Percentiles rank a stretch among this genome's conserved stretches.
Evolutionary conservation across 441 rosid genomes (phyloP).

Genomic region (Corymbia citriodora): DNA sequence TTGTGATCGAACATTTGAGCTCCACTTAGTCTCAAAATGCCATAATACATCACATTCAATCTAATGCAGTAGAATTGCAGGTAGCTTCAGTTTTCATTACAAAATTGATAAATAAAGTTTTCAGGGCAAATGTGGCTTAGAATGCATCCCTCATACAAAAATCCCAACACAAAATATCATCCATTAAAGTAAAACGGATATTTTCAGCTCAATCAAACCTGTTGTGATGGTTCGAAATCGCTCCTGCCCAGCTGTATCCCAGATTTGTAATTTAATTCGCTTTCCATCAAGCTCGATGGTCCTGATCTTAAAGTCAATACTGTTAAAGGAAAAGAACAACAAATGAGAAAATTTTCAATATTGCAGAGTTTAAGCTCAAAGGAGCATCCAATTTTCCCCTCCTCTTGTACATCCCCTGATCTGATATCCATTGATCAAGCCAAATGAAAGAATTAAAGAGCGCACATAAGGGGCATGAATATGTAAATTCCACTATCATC

Average conservation of each 20-base stretch:
- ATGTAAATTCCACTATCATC: neutral
- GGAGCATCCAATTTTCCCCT: neutral
- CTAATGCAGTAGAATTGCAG: neutral
- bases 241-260: constrained; percentile 64
- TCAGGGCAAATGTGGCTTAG: neutral
- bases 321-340: constrained; percentile 6
- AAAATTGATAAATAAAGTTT: neutral
- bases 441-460: neutral
- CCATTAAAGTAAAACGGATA: neutral
- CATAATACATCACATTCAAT: neutral
- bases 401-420: neutral
- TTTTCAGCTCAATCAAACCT: constrained; percentile 16
- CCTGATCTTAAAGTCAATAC: constrained; percentile 51
- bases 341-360: neutral
- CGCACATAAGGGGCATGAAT: neutral
- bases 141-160: neutral
- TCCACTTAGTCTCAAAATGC: neutral
- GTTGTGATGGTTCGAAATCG: constrained; percentile 51
- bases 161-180: neutral
- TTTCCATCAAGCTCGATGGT: constrained; percentile 51
- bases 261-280: constrained; percentile 47
- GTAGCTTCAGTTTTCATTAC: neutral
- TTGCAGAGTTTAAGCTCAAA: neutral
- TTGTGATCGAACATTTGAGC: neutral
- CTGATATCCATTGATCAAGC: neutral